A percentile compares a stretch with the other conserved stretches of the same genome.
phyloP scores from a whole-genome alignment of 371 early-diverging fungal genomes.

The Mortierella sp. region DNA sequence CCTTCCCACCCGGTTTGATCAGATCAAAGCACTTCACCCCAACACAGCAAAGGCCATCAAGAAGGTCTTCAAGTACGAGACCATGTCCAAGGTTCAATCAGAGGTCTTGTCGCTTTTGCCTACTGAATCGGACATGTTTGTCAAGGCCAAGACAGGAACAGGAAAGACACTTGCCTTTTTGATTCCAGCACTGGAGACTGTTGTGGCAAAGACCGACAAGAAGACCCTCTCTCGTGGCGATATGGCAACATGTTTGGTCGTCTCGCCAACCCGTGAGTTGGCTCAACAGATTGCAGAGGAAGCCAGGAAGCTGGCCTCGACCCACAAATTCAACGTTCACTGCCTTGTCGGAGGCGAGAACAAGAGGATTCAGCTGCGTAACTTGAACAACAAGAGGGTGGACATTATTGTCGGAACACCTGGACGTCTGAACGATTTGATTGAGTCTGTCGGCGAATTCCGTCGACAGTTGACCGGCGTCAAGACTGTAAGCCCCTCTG shows the following conservation, averaged over 20 bases:
- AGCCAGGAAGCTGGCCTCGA: constrained; percentile 73
- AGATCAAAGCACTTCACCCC: constrained; percentile 60
- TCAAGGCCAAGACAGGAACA: constrained; percentile 98
- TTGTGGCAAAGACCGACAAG: constrained; percentile 55
- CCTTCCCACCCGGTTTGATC: constrained; percentile 65
- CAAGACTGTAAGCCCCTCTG: constrained; percentile 66
- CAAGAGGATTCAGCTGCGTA: constrained; percentile 68
- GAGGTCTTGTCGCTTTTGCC: constrained; percentile 81
- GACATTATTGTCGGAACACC: constrained; percentile 98
- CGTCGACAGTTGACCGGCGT: constrained; percentile 65
- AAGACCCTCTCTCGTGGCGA: constrained; percentile 56
- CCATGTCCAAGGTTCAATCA: constrained; percentile 87
- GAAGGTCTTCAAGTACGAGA: constrained; percentile 74
- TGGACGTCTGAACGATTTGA: constrained; percentile 91
- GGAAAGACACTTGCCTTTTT: constrained; percentile 97
- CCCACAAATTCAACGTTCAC: constrained; percentile 77
- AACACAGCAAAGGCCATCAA: constrained; percentile 73
- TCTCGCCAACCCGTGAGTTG: constrained; percentile 98
- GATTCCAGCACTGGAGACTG: constrained; percentile 86
- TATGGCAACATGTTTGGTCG: constrained; percentile 78
- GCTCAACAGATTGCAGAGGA: constrained; percentile 94
- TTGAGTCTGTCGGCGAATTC: constrained; percentile 71
- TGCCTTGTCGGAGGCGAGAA: constrained; percentile 93
- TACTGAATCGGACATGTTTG: constrained; percentile 80
- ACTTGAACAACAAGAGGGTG: constrained; percentile 68